Evolutionary conservation across 805 yeast genomes (phyloP).

Genomic region (Wickerhamiella sergipiensis): DNA sequence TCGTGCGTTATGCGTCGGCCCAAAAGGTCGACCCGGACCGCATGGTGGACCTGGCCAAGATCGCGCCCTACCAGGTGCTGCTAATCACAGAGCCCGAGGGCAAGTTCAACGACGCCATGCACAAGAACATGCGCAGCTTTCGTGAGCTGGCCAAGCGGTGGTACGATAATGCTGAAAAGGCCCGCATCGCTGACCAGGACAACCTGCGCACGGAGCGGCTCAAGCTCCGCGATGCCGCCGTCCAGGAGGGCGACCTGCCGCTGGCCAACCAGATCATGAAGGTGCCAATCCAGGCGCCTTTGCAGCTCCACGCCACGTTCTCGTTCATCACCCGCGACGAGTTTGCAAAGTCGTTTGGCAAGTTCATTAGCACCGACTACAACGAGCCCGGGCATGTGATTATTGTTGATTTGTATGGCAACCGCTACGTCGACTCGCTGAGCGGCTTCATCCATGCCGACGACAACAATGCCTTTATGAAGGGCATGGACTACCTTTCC

Average conservation of each 20-base stretch:
- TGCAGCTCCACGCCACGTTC: conserved; percentile 12
- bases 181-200: conserved; percentile 12
- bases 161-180: conserved; percentile 2
- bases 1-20: background rate
- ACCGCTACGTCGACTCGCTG: conserved; percentile 10
- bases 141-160: conserved; percentile 3
- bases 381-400: conserved; percentile 12
- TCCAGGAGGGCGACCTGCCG: conserved; percentile 6
- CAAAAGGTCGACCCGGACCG: conserved; percentile 1
- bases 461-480: background rate
- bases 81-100: background rate
- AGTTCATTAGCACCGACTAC: conserved; percentile 4
- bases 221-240: conserved; percentile 10
- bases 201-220: conserved; percentile 11
- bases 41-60: background rate
- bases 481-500: background rate
- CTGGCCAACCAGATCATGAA: conserved; percentile 11
- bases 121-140: background rate
- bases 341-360: conserved; percentile 8
- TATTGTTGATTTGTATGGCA: conserved; percentile 13
- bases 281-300: conserved; percentile 11
- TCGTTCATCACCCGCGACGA: conserved; percentile 9
- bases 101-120: background rate
- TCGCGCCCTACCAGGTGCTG: conserved; percentile 3
- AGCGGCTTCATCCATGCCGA: background rate